Evolutionary conservation across 306 rosid species (phyloP).

Genomic region (Inga oerstediana): DNA sequence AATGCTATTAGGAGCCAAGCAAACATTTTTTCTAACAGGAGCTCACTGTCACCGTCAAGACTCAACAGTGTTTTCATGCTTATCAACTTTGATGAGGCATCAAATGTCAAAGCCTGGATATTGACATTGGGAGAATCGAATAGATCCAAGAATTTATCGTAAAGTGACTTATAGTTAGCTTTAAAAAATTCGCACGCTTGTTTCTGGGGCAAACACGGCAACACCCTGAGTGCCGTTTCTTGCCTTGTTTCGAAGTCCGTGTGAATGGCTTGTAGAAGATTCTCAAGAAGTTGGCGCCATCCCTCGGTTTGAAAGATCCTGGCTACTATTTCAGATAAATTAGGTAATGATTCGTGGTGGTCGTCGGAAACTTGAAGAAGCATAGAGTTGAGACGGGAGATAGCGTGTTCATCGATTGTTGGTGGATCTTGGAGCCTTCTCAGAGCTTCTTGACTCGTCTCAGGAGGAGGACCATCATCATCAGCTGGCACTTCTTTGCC

Average conservation of each 20-base stretch:
- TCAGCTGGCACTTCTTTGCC: conserved; percentile 5
- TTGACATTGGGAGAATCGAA: not conserved
- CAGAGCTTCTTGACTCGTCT: not conserved
- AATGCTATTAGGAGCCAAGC: not conserved
- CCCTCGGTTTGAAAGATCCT: not conserved
- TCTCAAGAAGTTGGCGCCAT: conserved; percentile 9
- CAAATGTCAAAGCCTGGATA: not conserved
- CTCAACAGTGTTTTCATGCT: not conserved
- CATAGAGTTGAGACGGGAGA: not conserved
- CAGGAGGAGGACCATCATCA: not conserved
- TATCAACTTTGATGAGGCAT: not conserved
- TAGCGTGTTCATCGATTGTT: not conserved
- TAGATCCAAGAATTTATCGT: not conserved
- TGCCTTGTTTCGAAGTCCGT: not conserved
- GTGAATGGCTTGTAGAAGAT: not conserved
- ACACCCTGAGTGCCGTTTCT: conserved; percentile 21
- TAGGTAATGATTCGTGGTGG: not conserved
- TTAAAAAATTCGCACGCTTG: not conserved
- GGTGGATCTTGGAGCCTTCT: not conserved
- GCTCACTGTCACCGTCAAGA: not conserved
- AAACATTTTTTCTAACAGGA: not conserved
- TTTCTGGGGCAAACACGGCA: not conserved
- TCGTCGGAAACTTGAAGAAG: not conserved
- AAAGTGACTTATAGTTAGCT: not conserved
- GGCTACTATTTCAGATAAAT: not conserved